These are phyloP conservation scores for Gonapodya prolifera DNA, from an alignment of 192 early-diverging fungal species.

Conservation along the genomic window DNA sequence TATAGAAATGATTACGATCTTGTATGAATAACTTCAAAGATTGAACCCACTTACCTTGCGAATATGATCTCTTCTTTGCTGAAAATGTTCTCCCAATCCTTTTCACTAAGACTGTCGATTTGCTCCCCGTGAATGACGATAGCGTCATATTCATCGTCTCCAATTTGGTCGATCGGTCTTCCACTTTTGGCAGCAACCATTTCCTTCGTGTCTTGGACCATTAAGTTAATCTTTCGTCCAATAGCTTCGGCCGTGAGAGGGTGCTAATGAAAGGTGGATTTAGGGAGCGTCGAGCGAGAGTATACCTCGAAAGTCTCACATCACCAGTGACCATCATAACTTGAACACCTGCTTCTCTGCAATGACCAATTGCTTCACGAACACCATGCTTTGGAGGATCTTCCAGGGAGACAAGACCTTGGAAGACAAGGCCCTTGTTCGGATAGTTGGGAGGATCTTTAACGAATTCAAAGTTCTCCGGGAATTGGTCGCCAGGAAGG, in stretches of 20 bases:
- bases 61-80: constrained; percentile 58
- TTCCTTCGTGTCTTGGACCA: constrained; percentile 77
- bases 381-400: constrained; percentile 98
- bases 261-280: not conserved
- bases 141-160: constrained; percentile 72
- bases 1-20: too few relatives aligned
- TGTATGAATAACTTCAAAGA: too few relatives aligned
- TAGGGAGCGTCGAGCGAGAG: not conserved
- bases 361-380: constrained; percentile 91
- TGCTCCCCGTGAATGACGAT: constrained; percentile 88
- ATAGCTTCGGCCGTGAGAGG: constrained; percentile 56
- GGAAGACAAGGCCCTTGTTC: constrained; percentile 46
- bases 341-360: constrained; percentile 83
- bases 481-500: constrained; percentile 53
- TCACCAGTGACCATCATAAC: constrained; percentile 91
- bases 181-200: constrained; percentile 57
- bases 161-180: constrained; percentile 37
- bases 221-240: constrained; percentile 89
- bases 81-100: constrained; percentile 88
- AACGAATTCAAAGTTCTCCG: constrained; percentile 59
- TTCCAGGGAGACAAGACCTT: constrained; percentile 82
- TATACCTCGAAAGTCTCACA: not conserved
- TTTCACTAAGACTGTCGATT: constrained; percentile 66
- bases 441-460: constrained; percentile 57
- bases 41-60: not conserved